Conservation (phyloP, 352 stramenopile species). For the Phytophthora pisi region DNA sequence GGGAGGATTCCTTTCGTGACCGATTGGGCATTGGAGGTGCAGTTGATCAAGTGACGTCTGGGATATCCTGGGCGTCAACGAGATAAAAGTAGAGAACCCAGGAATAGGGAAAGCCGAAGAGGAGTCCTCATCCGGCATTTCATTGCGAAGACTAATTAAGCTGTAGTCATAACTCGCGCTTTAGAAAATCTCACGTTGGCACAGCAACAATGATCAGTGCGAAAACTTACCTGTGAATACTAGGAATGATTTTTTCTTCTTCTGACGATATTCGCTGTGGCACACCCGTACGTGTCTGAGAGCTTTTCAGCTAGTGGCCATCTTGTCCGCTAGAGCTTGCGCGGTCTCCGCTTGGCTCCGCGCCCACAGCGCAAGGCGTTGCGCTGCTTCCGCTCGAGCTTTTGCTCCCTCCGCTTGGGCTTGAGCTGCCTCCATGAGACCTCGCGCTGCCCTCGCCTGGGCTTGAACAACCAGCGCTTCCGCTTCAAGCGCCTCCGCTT, state of each 20-base stretch:
- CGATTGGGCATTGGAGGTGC: conserved; percentile 14
- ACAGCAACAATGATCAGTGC: too few species aligned
- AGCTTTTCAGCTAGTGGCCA: neutral
- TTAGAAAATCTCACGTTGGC: too few species aligned
- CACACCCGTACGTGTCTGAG: too few species aligned
- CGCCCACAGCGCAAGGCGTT: neutral
- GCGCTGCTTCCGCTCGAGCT: neutral
- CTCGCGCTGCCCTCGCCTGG: neutral
- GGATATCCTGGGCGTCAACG: neutral
- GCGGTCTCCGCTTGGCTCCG: neutral
- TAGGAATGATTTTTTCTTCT: too few species aligned
- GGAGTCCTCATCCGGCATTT: too few species aligned
- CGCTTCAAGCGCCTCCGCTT: neutral
- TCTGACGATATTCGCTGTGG: too few species aligned
- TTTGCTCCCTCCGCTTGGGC: conserved; percentile 1
- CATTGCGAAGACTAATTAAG: too few species aligned
- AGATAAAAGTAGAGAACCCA: neutral
- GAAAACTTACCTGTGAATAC: too few species aligned
- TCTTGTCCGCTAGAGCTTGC: conserved; percentile 3
- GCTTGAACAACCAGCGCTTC: conserved; percentile 1
- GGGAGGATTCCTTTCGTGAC: conserved; percentile 7
- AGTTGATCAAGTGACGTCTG: neutral
- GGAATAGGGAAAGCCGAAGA: neutral
- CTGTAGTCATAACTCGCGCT: too few species aligned
- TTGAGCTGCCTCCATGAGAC: neutral